Percentiles rank a stretch among this genome's conserved stretches.
phyloP scores from a whole-genome alignment of 2,329 filamentous ascomycete genomes.

The Thielaviopsis euricoi region DNA sequence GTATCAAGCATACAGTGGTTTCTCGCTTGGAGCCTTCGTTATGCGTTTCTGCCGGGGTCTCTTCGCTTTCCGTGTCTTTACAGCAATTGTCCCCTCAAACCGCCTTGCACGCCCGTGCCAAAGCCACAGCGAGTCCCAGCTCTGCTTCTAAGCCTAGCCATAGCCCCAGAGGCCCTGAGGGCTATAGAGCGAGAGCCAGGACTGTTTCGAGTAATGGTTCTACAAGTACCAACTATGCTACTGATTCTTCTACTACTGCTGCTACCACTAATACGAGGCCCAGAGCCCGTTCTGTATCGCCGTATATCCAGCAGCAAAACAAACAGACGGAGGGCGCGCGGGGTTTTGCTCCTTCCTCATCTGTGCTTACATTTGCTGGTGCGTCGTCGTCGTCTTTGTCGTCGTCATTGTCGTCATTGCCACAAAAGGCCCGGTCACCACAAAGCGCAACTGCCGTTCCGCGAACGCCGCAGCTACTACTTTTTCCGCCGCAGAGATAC shows the following conservation, averaged over 20 bases:
- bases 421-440: not conserved
- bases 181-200: not conserved
- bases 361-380: no score
- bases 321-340: no score
- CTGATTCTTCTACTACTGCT: no score
- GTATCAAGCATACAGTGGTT: not conserved
- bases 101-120: not conserved
- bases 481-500: not conserved
- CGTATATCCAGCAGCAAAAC: not conserved
- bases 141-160: not conserved
- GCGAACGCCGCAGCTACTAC: not conserved
- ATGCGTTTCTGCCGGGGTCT: not conserved
- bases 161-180: not conserved
- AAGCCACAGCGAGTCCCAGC: not conserved
- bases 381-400: no score
- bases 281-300: not conserved
- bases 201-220: no score
- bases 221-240: no score
- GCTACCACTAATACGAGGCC: not conserved
- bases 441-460: not conserved
- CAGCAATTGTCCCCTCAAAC: not conserved
- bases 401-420: no score
- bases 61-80: not conserved
- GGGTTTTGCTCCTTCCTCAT: no score
- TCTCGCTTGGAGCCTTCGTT: conserved; percentile 1